Evolutionary conservation across 169 alveolate genomes (phyloP).

Genomic region (Perkinsus marinus): DNA sequence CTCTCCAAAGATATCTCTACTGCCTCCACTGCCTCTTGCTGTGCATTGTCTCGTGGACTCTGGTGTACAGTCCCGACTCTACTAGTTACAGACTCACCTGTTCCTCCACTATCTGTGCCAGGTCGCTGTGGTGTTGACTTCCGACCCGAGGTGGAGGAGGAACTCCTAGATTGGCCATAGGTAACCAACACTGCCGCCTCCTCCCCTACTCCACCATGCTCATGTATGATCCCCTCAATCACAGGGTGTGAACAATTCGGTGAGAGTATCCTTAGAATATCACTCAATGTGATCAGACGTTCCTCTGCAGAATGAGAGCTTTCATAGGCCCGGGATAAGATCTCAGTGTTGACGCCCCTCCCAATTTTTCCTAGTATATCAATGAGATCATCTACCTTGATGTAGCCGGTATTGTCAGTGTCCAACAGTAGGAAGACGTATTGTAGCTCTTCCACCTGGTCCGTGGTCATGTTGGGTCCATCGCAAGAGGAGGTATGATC

Average conservation of each 20-base stretch:
- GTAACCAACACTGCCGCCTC: not conserved
- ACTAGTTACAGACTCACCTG: too few species aligned
- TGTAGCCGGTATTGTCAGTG: not conserved
- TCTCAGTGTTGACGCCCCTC: not conserved
- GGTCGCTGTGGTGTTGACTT: not conserved
- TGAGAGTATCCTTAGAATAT: not conserved
- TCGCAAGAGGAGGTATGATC: not conserved
- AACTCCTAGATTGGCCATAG: too few species aligned
- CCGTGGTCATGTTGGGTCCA: not conserved
- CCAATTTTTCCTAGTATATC: not conserved
- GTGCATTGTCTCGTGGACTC: too few species aligned
- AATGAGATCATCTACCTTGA: not conserved
- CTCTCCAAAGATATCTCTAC: not conserved
- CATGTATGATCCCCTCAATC: not conserved
- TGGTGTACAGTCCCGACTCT: too few species aligned
- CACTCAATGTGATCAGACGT: not conserved
- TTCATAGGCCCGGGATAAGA: not conserved
- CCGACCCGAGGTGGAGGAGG: too few species aligned
- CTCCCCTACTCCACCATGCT: not conserved
- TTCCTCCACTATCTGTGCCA: not conserved
- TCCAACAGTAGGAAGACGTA: not conserved
- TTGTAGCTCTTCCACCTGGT: not conserved
- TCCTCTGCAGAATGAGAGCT: not conserved
- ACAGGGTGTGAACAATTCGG: not conserved
- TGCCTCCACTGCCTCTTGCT: too few species aligned